phyloP scores from a whole-genome alignment of 2,329 filamentous ascomycete genomes.

The Neopestalotiopsis clavispora region DNA sequence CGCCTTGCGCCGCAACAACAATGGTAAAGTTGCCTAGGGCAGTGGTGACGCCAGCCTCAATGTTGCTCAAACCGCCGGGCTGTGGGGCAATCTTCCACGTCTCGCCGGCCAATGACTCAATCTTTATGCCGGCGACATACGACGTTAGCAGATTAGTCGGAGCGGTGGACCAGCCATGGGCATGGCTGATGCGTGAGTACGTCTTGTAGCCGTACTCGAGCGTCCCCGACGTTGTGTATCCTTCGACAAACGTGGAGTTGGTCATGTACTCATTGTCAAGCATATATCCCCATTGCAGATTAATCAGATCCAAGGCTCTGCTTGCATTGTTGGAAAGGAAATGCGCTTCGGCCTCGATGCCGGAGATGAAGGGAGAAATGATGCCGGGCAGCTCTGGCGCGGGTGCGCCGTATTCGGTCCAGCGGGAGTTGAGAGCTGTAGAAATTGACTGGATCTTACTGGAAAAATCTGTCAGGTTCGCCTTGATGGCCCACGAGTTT shows the following conservation, averaged over 20 bases:
- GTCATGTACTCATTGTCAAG: slow-evolving; percentile 44
- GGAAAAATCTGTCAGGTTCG: slow-evolving; percentile 17
- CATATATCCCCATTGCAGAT: slow-evolving; percentile 45
- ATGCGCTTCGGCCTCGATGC: slow-evolving; percentile 33
- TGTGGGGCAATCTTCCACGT: background rate
- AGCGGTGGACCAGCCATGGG: slow-evolving; percentile 42
- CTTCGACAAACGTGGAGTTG: slow-evolving; percentile 47
- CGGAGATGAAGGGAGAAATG: slow-evolving; percentile 25
- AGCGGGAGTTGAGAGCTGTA: slow-evolving; percentile 41
- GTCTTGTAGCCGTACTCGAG: slow-evolving; percentile 38
- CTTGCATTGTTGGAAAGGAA: slow-evolving; percentile 41
- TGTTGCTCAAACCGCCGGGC: background rate
- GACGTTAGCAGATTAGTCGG: slow-evolving; percentile 38
- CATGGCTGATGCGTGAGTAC: slow-evolving; percentile 37
- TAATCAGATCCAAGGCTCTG: slow-evolving; percentile 46
- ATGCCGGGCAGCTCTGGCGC: slow-evolving; percentile 32
- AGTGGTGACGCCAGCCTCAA: background rate
- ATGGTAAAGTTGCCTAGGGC: background rate
- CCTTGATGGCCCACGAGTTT: slow-evolving; percentile 26
- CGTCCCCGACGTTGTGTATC: slow-evolving; percentile 43
- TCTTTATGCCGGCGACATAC: slow-evolving; percentile 32
- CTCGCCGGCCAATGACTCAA: slow-evolving; percentile 27
- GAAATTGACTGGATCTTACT: slow-evolving; percentile 36
- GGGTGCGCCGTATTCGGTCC: slow-evolving; percentile 50
- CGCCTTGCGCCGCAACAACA: background rate